Percentiles rank a stretch among this genome's conserved stretches.
These are phyloP conservation scores for Botrytis aclada DNA, from an alignment of 2,329 filamentous ascomycete genomes.

Conservation along the genomic window DNA sequence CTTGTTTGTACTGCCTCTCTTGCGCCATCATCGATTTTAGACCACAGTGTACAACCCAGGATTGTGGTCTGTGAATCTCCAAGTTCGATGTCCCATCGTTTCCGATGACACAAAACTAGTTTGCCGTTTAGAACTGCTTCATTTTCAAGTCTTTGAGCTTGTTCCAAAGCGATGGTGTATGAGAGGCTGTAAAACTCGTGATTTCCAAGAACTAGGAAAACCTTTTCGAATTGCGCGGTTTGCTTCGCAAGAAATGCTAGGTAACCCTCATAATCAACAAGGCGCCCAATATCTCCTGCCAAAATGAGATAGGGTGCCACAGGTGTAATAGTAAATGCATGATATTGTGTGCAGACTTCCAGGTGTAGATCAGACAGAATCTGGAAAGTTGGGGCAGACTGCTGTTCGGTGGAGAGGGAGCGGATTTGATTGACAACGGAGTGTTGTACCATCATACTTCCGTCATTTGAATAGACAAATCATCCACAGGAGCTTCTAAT, in stretches of 20 bases:
- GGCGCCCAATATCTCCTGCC: conserved; percentile 48
- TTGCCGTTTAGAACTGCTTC: conserved; percentile 22
- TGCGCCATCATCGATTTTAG: conserved; percentile 42
- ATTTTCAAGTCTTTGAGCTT: conserved; percentile 18
- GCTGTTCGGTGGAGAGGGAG: not conserved
- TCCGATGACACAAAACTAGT: conserved; percentile 43
- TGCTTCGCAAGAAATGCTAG: conserved; percentile 44
- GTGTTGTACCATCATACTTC: not conserved
- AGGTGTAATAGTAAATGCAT: conserved; percentile 41
- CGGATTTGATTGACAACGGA: not conserved
- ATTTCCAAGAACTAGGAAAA: conserved; percentile 48
- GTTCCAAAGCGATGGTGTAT: conserved; percentile 32
- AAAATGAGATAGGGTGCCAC: conserved; percentile 46
- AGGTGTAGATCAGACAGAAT: conserved; percentile 45
- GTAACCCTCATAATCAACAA: conserved; percentile 41
- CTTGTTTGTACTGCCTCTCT: conserved; percentile 24
- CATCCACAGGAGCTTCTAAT: not conserved
- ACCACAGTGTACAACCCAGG: conserved; percentile 51
- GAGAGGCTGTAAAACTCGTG: conserved; percentile 45
- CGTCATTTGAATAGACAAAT: too few species aligned
- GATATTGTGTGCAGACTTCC: conserved; percentile 43
- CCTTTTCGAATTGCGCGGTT: conserved; percentile 41
- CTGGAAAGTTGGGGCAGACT: conserved; percentile 15
- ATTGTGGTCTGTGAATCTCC: conserved; percentile 40
- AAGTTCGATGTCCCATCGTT: conserved; percentile 39